Percentiles rank a stretch among this genome's conserved stretches.
Evolutionary conservation across 345 rosid genomes (phyloP).

Genomic region (Conringia planisiliqua): DNA sequence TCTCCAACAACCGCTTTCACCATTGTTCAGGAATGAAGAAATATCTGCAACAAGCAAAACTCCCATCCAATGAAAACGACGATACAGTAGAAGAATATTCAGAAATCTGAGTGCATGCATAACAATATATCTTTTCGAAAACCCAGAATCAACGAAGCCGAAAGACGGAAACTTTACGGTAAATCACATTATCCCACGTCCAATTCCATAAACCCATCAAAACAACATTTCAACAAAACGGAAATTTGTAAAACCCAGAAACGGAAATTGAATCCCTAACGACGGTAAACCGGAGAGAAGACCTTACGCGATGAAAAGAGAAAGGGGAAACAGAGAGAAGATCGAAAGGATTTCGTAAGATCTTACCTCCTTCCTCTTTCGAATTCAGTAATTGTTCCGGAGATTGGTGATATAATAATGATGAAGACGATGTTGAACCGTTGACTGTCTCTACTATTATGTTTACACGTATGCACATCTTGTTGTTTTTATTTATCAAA

Average conservation of each 20-base stretch:
- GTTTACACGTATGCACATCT: background rate
- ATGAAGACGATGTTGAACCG: background rate
- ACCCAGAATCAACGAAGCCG: background rate
- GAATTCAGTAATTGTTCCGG: background rate
- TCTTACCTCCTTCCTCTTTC: conserved; percentile 3
- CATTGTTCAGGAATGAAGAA: conserved; percentile 35
- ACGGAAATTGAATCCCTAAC: background rate
- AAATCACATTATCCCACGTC: background rate
- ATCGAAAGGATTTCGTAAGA: background rate
- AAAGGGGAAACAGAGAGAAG: background rate
- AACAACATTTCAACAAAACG: background rate
- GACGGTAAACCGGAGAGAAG: background rate
- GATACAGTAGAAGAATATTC: background rate
- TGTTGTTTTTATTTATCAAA: background rate
- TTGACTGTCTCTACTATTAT: background rate
- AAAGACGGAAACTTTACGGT: background rate
- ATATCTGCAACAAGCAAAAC: conserved; percentile 2
- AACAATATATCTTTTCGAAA: background rate
- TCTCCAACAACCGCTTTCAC: conserved; percentile 88
- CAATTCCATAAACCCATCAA: background rate
- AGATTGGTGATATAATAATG: background rate
- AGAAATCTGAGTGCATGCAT: background rate
- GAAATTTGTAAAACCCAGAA: conserved; percentile 10
- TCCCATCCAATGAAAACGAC: background rate
- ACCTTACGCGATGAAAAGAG: background rate